Conservation (phyloP, 176 grass and related monocot species). For the Phyllostachys edulis region DNA sequence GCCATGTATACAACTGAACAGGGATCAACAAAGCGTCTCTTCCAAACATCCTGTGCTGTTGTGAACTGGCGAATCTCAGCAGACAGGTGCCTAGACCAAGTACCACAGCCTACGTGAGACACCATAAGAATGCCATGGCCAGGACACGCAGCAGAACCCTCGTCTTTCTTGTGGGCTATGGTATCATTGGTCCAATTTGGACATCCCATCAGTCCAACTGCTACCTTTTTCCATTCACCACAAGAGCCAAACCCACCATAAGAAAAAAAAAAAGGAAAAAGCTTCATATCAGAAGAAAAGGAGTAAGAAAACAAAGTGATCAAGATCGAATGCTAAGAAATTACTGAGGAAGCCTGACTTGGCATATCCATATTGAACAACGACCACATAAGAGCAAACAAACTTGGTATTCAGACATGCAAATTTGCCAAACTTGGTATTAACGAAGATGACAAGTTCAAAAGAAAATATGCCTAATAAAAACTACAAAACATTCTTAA, state of each 20-base stretch:
- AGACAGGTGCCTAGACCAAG: conserved; percentile 66
- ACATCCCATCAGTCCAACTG: conserved; percentile 78
- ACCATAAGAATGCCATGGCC: conserved; percentile 72
- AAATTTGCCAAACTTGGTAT: conserved; percentile 18
- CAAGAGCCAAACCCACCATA: conserved; percentile 86
- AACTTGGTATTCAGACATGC: conserved; percentile 18
- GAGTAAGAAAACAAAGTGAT: neutral
- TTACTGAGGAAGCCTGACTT: neutral
- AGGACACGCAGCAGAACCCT: conserved; percentile 21
- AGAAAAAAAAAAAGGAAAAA: conserved; percentile 29
- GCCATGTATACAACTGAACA: conserved; percentile 59
- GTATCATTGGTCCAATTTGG: conserved; percentile 74
- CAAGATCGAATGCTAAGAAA: conserved; percentile 3
- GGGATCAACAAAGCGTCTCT: conserved; percentile 76
- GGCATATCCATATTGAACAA: neutral
- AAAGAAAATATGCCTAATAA: neutral
- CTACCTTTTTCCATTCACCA: conserved; percentile 72
- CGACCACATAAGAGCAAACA: neutral
- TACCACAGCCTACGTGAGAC: conserved; percentile 74
- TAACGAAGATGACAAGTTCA: neutral
- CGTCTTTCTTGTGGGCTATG: conserved; percentile 20
- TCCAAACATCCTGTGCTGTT: conserved; percentile 47
- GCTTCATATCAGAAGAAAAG: conserved; percentile 23
- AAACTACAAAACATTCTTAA: neutral
- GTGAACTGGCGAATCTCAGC: conserved; percentile 30